A percentile compares a stretch with the other conserved stretches of the same genome.
These are phyloP conservation scores for Metschnikowia sp. DNA, from an alignment of 805 yeast genomes.

Conservation along the genomic window DNA sequence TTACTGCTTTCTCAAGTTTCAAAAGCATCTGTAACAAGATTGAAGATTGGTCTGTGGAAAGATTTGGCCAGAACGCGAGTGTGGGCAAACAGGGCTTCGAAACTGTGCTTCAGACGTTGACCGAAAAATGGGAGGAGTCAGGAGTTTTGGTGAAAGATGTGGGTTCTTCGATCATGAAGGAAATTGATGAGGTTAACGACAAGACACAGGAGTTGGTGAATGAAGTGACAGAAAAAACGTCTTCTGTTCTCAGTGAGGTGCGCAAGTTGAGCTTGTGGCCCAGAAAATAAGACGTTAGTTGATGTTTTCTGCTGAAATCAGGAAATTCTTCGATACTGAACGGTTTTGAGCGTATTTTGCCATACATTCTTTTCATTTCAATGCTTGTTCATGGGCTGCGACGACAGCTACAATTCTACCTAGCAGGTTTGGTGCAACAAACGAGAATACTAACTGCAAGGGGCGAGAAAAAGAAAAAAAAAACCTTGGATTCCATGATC, in stretches of 20 bases:
- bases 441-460: too few relatives aligned
- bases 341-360: background rate
- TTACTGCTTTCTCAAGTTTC: slow-evolving; percentile 78
- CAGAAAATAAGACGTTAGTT: background rate
- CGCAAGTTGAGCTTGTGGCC: slow-evolving; percentile 18
- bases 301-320: background rate
- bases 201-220: slow-evolving; percentile 16
- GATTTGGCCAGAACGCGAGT: slow-evolving; percentile 84
- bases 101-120: slow-evolving; percentile 56
- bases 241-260: slow-evolving; percentile 18
- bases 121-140: slow-evolving; percentile 42
- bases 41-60: slow-evolving; percentile 88
- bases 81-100: slow-evolving; percentile 86
- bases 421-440: too few relatives aligned
- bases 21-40: slow-evolving; percentile 69
- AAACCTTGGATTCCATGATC: background rate
- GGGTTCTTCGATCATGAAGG: slow-evolving; percentile 24
- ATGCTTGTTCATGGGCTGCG: too few relatives aligned
- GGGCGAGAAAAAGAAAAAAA: too few relatives aligned
- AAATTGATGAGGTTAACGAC: slow-evolving; percentile 25
- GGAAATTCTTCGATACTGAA: background rate
- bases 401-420: too few relatives aligned
- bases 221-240: slow-evolving; percentile 17
- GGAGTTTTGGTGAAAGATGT: slow-evolving; percentile 37
- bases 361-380: background rate